A percentile compares a stretch with the other conserved stretches of the same genome.
phyloP scores from a whole-genome alignment of 805 yeast genomes.

The Soucietia sequanensis region DNA sequence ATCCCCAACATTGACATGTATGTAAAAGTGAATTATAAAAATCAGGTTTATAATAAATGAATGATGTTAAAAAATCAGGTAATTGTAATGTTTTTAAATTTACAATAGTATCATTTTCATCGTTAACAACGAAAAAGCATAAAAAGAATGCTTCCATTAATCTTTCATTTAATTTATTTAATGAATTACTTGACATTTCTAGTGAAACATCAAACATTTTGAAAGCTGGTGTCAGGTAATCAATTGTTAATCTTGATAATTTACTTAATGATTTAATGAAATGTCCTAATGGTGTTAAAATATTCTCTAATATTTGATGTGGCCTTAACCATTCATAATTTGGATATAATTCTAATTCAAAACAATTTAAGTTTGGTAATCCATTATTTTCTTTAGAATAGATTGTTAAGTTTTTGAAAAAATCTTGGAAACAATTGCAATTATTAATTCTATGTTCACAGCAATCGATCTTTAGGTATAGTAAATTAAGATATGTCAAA shows the following conservation, averaged over 20 bases:
- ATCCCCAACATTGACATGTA: conserved; percentile 37
- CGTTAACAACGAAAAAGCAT: conserved; percentile 16
- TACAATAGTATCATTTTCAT: conserved; percentile 7
- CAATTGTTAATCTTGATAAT: conserved; percentile 25
- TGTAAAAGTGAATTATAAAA: conserved; percentile 33
- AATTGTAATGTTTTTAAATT: conserved; percentile 25
- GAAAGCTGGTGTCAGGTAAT: conserved; percentile 34
- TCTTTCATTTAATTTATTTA: conserved; percentile 32
- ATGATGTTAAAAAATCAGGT: conserved; percentile 36
- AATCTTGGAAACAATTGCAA: conserved; percentile 27
- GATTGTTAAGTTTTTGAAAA: conserved; percentile 24
- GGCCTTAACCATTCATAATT: conserved; percentile 36
- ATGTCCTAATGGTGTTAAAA: conserved; percentile 30
- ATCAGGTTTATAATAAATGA: conserved; percentile 36
- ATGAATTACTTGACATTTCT: conserved; percentile 26
- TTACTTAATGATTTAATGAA: conserved; percentile 23
- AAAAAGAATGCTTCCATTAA: conserved; percentile 37
- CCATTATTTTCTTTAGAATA: conserved; percentile 22
- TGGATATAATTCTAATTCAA: conserved; percentile 31
- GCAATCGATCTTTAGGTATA: conserved; percentile 32
- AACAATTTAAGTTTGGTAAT: conserved; percentile 26
- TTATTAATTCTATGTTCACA: conserved; percentile 18
- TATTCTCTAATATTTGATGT: conserved; percentile 27
- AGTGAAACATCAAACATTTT: conserved; percentile 35
- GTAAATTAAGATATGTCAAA: conserved; percentile 16